A percentile compares a stretch with the other conserved stretches of the same genome.
Evolutionary conservation across 352 stramenopile species (phyloP).

Genomic region (Phytopythium boreale): DNA sequence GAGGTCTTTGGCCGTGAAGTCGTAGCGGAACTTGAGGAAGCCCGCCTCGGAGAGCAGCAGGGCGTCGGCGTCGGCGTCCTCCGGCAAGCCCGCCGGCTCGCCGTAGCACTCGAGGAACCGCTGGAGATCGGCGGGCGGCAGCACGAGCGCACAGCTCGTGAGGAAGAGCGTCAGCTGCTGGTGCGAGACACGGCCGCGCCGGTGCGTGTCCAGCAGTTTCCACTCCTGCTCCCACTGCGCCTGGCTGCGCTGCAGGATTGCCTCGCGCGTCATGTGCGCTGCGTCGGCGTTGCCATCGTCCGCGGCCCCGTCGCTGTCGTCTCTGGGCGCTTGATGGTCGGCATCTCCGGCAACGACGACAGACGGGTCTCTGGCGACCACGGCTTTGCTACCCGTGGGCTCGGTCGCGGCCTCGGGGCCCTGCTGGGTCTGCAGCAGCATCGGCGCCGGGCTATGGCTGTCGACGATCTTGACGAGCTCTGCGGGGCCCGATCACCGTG

Average conservation of each 20-base stretch:
- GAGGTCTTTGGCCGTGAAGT: conserved; percentile 32
- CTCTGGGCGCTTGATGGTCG: neutral
- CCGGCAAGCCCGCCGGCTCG: conserved; percentile 16
- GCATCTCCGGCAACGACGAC: neutral
- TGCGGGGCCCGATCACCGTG: conserved; percentile 4
- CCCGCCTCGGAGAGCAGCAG: conserved; percentile 34
- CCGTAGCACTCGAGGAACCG: conserved; percentile 58
- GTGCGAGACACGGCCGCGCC: conserved; percentile 29
- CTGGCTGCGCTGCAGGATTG: conserved; percentile 19
- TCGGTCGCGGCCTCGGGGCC: neutral
- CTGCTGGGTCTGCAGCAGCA: neutral
- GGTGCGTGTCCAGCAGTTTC: conserved; percentile 55
- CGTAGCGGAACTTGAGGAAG: conserved; percentile 49
- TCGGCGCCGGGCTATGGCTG: conserved; percentile 33
- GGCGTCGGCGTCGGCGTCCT: neutral
- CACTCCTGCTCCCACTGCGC: conserved; percentile 49
- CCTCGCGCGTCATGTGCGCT: conserved; percentile 12
- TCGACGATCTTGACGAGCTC: conserved; percentile 78
- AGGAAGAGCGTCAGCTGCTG: conserved; percentile 51
- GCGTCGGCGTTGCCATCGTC: neutral
- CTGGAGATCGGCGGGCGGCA: conserved; percentile 39
- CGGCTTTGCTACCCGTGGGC: neutral
- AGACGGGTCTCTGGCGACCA: neutral
- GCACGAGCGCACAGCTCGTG: conserved; percentile 32
- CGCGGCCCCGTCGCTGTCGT: neutral